Evolutionary conservation across 2,329 filamentous ascomycete species (phyloP).

Genomic region (Aspergillus fumigatus): DNA sequence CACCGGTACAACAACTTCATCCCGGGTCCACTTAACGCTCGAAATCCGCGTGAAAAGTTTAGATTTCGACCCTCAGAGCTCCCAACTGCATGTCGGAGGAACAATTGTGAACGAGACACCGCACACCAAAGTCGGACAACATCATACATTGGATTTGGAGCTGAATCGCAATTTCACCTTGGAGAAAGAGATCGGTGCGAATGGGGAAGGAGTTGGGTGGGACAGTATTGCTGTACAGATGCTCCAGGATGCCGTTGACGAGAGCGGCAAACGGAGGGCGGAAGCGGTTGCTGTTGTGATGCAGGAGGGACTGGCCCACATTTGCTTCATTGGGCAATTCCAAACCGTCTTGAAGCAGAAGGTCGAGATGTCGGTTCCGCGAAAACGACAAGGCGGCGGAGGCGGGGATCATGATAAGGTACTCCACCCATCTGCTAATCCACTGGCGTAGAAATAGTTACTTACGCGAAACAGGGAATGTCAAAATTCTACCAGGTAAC

Average conservation of each 20-base stretch:
- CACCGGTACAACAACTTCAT: conserved; percentile 59
- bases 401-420: conserved; percentile 49
- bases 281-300: conserved; percentile 88
- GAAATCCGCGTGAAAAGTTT: conserved; percentile 61
- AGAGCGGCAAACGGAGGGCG: conserved; percentile 64
- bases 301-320: conserved; percentile 63
- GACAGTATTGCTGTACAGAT: conserved; percentile 80
- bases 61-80: conserved; percentile 66
- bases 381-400: conserved; percentile 44
- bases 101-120: conserved; percentile 63
- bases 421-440: neutral
- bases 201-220: conserved; percentile 59
- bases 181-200: conserved; percentile 63
- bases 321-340: conserved; percentile 49
- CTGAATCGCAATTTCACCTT: conserved; percentile 82
- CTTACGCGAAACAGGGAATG: conserved; percentile 51
- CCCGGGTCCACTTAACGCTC: conserved; percentile 60
- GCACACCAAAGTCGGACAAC: conserved; percentile 61
- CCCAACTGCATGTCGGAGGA: conserved; percentile 65
- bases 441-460: neutral
- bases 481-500: conserved; percentile 73
- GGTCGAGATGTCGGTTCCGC: conserved; percentile 44
- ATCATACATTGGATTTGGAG: conserved; percentile 77
- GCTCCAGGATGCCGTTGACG: conserved; percentile 71
- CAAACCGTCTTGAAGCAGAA: conserved; percentile 48